Evolutionary conservation across 306 rosid genomes (phyloP).

Genomic region (Spatholobus suberectus): DNA sequence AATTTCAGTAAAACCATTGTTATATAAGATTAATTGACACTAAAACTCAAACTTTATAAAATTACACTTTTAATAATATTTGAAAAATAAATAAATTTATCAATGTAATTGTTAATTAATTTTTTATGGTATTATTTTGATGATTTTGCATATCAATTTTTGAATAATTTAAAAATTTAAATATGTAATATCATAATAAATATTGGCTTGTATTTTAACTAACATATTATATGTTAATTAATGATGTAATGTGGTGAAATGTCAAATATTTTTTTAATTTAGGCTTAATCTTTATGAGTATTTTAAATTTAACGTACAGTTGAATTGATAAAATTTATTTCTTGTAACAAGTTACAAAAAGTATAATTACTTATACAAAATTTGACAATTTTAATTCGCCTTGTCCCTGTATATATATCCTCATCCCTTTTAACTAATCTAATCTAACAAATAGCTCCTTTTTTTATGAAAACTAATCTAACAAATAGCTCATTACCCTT

Average conservation of each 20-base stretch:
- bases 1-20: too few relatives aligned
- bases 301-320: not conserved
- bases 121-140: too few relatives aligned
- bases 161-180: not conserved
- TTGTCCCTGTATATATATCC: too few relatives aligned
- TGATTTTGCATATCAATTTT: too few relatives aligned
- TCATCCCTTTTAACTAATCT: too few relatives aligned
- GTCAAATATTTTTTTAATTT: not conserved
- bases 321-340: too few relatives aligned
- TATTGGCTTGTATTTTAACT: not conserved
- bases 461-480: too few relatives aligned
- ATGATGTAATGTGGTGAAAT: not conserved
- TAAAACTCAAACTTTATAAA: not conserved
- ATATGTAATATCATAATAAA: not conserved
- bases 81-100: too few relatives aligned
- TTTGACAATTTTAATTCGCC: not conserved
- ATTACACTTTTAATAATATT: not conserved
- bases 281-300: not conserved
- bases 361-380: too few relatives aligned
- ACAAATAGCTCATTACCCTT: not conserved
- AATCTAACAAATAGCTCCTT: too few relatives aligned
- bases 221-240: not conserved
- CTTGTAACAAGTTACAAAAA: not conserved
- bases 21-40: not conserved
- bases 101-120: not conserved